Evolutionary conservation across 352 stramenopile genomes (phyloP), one percentile per base, ranked within the genome.

Genomic region (Pythium sp.): DNA sequence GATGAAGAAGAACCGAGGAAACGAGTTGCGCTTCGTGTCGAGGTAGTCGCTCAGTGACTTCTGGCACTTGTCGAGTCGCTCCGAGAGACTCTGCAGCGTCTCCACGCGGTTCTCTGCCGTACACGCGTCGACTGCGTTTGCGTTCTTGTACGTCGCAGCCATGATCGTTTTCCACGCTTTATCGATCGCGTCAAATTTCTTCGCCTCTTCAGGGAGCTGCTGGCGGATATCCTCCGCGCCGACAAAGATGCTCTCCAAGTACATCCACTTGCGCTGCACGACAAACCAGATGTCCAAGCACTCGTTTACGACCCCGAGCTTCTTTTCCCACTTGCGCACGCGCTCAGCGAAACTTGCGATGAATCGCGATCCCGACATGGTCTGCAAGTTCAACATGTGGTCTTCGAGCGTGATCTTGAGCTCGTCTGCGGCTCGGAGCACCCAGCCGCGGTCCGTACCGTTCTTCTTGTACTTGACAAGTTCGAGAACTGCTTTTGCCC

Each of bases 181-280:
- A 67, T 98, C 90, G 57, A 98, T 95, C 1, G 87, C 80, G 61
- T 98, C 93, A 71, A 98, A 98, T 68, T 97, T 97, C 62, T 97
- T 98, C 0, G 93, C 93, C 71, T 98, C 93, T 51, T 98, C 93
- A 0, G 93, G 93, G 6, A 98, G 72, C 68, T 98, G 93, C 62
- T 98, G 89, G 0, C 93, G 89, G 72, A 98, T 98, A 69, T 98
- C 93, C 70, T 98, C 93, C 0, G 90, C 89, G 2, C 92, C 92
- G 12, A 98, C 89, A 62, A 98, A 98, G 70, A 98, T 98, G 64
- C 86, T 96, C 67, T 98, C 93, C 20, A 98, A 84, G 68, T 98
- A 98, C 92, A 98, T 98, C 93, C 93, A 98, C 76, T 98, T 97
- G 36, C 91, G 86, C 77, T 98, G 93, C 18, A 98, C 93, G 26